A percentile compares a stretch with the other conserved stretches of the same genome.
phyloP scores from a whole-genome alignment of 805 yeast genomes.

The Candida ponderosae region DNA sequence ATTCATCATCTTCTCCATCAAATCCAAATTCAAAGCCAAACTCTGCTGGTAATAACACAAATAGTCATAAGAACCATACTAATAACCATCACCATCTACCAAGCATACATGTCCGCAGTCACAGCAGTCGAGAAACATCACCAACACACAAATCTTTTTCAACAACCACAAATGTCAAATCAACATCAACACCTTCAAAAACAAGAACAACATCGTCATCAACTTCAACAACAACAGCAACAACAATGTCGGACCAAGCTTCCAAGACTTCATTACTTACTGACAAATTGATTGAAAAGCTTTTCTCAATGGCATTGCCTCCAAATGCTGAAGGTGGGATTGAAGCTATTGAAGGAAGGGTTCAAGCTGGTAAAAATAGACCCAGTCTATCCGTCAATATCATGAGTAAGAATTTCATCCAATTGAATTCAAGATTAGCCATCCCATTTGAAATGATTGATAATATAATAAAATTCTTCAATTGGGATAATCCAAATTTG shows the following conservation, averaged over 20 bases:
- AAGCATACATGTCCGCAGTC: no score
- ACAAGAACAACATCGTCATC: background rate
- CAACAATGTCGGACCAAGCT: background rate
- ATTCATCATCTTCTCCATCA: no score
- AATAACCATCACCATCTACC: no score
- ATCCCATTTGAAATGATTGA: constrained; percentile 57
- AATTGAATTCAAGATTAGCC: constrained; percentile 54
- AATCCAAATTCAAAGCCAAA: no score
- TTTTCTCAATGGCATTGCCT: constrained; percentile 68
- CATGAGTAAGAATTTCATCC: constrained; percentile 62
- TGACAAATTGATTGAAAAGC: constrained; percentile 66
- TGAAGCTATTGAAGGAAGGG: constrained; percentile 41
- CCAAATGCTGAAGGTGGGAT: constrained; percentile 40
- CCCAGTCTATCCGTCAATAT: constrained; percentile 64
- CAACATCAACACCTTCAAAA: background rate
- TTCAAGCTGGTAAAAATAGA: constrained; percentile 51
- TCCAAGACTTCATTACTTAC: no score
- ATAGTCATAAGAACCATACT: no score
- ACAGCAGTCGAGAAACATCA: no score
- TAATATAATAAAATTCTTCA: constrained; percentile 41
- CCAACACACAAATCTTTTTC: no score
- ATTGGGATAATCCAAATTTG: constrained; percentile 57
- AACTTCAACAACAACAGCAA: background rate
- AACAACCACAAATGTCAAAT: background rate
- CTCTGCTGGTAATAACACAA: no score